Evolutionary conservation across 202 grass and related monocot genomes (phyloP).

Genomic region (Thinopyrum obtusiflorum): DNA sequence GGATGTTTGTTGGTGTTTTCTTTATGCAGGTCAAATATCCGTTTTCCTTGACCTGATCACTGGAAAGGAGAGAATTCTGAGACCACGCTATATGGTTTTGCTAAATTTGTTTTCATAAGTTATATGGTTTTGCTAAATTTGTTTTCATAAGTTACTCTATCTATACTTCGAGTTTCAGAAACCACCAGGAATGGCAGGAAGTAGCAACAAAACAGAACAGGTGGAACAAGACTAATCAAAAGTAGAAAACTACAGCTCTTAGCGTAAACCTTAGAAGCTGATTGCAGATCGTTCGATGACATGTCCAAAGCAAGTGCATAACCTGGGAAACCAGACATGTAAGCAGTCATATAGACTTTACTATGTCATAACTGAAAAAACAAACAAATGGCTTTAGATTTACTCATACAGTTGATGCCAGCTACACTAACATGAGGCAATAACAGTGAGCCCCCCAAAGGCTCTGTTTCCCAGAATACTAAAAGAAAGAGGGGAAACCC

Average conservation of each 20-base stretch:
- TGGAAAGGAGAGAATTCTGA: background rate
- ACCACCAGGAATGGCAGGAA: conserved; percentile 3
- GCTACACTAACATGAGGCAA: background rate
- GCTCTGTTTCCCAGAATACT: background rate
- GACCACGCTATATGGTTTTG: background rate
- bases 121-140: conserved; percentile 18
- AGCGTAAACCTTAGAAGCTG: conserved; percentile 60
- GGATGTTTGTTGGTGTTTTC: conserved; percentile 11
- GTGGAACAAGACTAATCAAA: background rate
- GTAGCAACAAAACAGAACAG: background rate
- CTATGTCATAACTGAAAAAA: background rate
- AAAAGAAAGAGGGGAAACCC: background rate
- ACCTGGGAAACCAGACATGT: conserved; percentile 46
- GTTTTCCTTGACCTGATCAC: background rate
- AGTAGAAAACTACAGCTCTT: background rate
- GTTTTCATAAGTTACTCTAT: background rate
- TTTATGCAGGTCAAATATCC: background rate
- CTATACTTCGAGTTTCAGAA: background rate
- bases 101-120: background rate
- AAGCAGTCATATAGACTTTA: conserved; percentile 3
- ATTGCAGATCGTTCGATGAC: conserved; percentile 91
- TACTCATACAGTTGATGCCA: background rate
- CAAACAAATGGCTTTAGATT: background rate
- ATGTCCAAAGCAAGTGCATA: conserved; percentile 99
- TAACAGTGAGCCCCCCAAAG: background rate